phyloP scores from a whole-genome alignment of 2,329 filamentous ascomycete genomes.

The Ploettnerulaceae sp. region DNA sequence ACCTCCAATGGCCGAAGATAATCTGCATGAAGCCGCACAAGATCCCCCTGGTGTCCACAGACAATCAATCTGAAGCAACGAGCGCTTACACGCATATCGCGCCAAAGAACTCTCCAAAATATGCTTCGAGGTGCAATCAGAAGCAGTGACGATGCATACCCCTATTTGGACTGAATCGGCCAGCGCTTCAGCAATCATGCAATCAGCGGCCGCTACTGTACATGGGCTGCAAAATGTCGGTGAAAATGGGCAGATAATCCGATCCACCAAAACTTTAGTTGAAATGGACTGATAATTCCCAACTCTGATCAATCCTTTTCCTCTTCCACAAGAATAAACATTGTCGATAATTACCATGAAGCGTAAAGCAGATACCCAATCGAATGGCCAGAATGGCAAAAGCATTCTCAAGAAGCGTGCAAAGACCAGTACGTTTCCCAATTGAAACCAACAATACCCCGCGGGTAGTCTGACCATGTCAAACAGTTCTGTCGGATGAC shows the following conservation, averaged over 20 bases:
- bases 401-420: constrained; percentile 48
- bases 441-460: constrained; percentile 13
- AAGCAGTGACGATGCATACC: constrained; percentile 13
- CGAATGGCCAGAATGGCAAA: constrained; percentile 38
- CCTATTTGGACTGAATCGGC: constrained; percentile 17
- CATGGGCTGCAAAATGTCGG: constrained; percentile 6
- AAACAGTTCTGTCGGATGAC: constrained; percentile 30
- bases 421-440: constrained; percentile 37
- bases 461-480: constrained; percentile 17
- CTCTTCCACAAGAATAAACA: constrained; percentile 11
- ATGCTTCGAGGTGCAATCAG: constrained; percentile 12
- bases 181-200: constrained; percentile 27
- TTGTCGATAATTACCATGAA: constrained; percentile 43
- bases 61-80: constrained; percentile 6
- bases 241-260: constrained; percentile 8
- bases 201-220: neutral
- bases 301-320: constrained; percentile 9
- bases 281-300: constrained; percentile 19
- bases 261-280: constrained; percentile 15
- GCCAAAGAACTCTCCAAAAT: constrained; percentile 15
- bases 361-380: constrained; percentile 51
- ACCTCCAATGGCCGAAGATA: neutral
- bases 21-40: neutral
- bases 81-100: constrained; percentile 28
- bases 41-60: neutral